These are phyloP conservation scores for Ophiostoma ulmi DNA, from an alignment of 2,329 filamentous ascomycete species.

Conservation along the genomic window DNA sequence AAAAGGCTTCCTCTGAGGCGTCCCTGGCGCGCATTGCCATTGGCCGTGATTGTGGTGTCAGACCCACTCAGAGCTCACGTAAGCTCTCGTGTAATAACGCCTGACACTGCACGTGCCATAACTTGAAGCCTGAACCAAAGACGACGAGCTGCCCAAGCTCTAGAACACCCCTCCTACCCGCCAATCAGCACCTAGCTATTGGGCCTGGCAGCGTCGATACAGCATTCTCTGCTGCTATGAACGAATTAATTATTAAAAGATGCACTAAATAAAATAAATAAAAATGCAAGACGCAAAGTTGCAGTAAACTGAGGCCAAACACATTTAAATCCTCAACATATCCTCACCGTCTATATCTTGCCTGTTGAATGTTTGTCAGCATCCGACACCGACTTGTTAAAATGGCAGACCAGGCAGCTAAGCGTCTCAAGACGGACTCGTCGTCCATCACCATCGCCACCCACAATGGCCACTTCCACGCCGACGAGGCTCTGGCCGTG, in stretches of 20 bases:
- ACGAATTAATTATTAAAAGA: neutral
- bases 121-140: neutral
- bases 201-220: neutral
- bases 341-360: neutral
- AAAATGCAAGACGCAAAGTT: neutral
- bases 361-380: slow-evolving; percentile 36
- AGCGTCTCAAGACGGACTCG: slow-evolving; percentile 73
- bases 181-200: slow-evolving; percentile 3
- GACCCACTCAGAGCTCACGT: neutral
- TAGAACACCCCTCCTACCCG: neutral
- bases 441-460: slow-evolving; percentile 70
- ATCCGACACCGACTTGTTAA: slow-evolving; percentile 34
- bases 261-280: neutral
- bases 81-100: neutral
- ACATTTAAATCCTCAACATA: neutral
- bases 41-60: neutral
- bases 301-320: neutral
- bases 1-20: neutral
- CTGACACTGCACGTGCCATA: neutral
- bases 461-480: slow-evolving; percentile 98
- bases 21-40: neutral
- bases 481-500: slow-evolving; percentile 93
- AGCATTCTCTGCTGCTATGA: neutral
- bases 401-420: slow-evolving; percentile 65
- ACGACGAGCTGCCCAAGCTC: neutral